phyloP scores from a whole-genome alignment of 148 eudicot genomes.

The Vaccinium myrtillus region DNA sequence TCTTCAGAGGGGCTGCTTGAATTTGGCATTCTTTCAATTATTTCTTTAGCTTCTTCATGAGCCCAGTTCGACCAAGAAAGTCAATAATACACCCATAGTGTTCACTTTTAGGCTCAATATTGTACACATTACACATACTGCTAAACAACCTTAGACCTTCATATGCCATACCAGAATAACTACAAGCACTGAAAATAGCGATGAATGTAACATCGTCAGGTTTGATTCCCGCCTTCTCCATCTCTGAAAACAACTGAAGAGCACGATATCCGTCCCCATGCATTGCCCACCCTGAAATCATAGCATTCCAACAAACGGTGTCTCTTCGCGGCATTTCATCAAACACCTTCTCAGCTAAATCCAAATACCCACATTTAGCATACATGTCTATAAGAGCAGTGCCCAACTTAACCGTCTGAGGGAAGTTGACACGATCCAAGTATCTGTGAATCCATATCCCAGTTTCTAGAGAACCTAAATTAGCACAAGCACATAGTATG shows the following conservation, averaged over 20 bases:
- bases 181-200: slow-evolving; percentile 34
- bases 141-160: slow-evolving; percentile 34
- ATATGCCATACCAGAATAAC: slow-evolving; percentile 33
- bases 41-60: slow-evolving; percentile 29
- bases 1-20: slow-evolving; percentile 17
- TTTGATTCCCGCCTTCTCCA: slow-evolving; percentile 22
- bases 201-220: slow-evolving; percentile 37
- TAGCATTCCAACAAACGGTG: slow-evolving; percentile 35
- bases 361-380: slow-evolving; percentile 35
- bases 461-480: slow-evolving; percentile 33
- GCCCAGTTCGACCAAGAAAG: slow-evolving; percentile 28
- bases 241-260: slow-evolving; percentile 25
- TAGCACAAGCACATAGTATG: slow-evolving; percentile 35
- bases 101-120: slow-evolving; percentile 30
- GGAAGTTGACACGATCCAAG: slow-evolving; percentile 12
- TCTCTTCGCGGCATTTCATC: slow-evolving; percentile 32
- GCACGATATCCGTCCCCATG: slow-evolving; percentile 31
- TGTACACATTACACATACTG: slow-evolving; percentile 23
- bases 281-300: slow-evolving; percentile 35
- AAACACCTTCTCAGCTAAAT: slow-evolving; percentile 36
- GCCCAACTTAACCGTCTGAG: slow-evolving; percentile 21
- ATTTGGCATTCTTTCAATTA: slow-evolving; percentile 23
- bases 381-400: slow-evolving; percentile 40
- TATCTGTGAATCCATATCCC: slow-evolving; percentile 37
- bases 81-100: slow-evolving; percentile 35